Evolutionary conservation across 2,329 filamentous ascomycete genomes (phyloP).

Genomic region (Fusarium pilosicola): DNA sequence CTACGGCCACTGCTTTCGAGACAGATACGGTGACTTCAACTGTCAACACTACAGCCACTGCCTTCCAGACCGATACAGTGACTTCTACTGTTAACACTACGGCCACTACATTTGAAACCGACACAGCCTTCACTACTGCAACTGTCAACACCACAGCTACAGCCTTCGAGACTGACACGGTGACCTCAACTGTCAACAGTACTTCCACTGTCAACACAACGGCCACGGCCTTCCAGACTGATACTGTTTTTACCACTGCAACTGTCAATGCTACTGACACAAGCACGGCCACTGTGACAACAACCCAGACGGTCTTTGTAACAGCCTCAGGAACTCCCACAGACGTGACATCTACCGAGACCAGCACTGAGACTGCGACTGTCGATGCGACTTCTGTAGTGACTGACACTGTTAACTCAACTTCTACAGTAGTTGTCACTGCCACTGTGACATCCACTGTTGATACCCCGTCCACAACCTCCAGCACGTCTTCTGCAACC

Average conservation of each 20-base stretch:
- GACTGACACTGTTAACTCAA: not conserved
- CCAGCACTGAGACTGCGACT: not conserved
- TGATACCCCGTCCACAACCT: not conserved
- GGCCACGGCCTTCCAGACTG: not conserved
- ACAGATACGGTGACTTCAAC: too few relatives aligned
- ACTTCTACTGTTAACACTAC: not conserved
- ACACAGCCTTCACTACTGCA: not conserved
- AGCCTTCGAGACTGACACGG: not conserved
- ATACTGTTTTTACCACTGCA: not conserved
- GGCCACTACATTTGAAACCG: not conserved
- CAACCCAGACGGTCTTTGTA: not conserved
- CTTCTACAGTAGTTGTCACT: not conserved
- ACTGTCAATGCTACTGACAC: not conserved
- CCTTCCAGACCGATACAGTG: not conserved
- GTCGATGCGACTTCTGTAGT: not conserved
- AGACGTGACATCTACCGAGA: not conserved
- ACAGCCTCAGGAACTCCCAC: not conserved
- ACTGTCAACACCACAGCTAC: not conserved
- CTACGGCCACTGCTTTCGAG: not conserved
- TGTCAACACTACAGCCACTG: not conserved
- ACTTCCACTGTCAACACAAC: not conserved
- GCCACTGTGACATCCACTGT: conserved; percentile 1
- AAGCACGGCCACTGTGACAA: not conserved
- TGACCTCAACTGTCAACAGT: not conserved
- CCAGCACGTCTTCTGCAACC: not conserved